A percentile compares a stretch with the other conserved stretches of the same genome.
phyloP scores from a whole-genome alignment of 2,329 filamentous ascomycete genomes.

The Blastomyces gilchristii region DNA sequence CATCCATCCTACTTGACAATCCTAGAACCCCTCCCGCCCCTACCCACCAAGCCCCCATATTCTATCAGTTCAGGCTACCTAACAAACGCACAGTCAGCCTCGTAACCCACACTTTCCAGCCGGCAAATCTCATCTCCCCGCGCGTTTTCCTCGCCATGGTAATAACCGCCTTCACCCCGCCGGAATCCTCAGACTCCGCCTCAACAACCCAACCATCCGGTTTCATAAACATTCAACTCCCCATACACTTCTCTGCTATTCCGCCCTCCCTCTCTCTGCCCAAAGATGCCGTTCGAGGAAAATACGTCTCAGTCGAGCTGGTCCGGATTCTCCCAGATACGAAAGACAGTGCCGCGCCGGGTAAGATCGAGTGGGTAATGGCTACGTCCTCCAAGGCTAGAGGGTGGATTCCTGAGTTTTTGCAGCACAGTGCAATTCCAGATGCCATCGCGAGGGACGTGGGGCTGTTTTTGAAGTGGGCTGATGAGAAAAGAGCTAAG shows the following conservation, averaged over 20 bases:
- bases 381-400: slow-evolving; percentile 30
- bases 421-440: slow-evolving; percentile 31
- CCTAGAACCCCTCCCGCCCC: background rate
- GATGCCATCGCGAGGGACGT: slow-evolving; percentile 31
- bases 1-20: background rate
- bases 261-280: slow-evolving; percentile 19
- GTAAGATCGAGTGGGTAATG: slow-evolving; percentile 28
- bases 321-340: slow-evolving; percentile 16
- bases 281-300: slow-evolving; percentile 23
- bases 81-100: slow-evolving; percentile 22
- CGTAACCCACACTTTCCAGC: slow-evolving; percentile 30
- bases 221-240: slow-evolving; percentile 29
- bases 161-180: slow-evolving; percentile 22
- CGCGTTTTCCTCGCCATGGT: slow-evolving; percentile 27
- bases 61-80: background rate
- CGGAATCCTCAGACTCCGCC: slow-evolving; percentile 4
- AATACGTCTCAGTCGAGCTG: slow-evolving; percentile 29
- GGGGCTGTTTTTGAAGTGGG: slow-evolving; percentile 31
- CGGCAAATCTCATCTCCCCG: slow-evolving; percentile 23
- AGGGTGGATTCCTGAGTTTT: slow-evolving; percentile 28
- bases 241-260: slow-evolving; percentile 16
- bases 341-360: background rate
- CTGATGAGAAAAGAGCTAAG: slow-evolving; percentile 8
- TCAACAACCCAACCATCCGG: slow-evolving; percentile 9
- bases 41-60: background rate